Conservation (phyloP, 1,284 basidiomycete species). For the Kwoniella shivajii region DNA sequence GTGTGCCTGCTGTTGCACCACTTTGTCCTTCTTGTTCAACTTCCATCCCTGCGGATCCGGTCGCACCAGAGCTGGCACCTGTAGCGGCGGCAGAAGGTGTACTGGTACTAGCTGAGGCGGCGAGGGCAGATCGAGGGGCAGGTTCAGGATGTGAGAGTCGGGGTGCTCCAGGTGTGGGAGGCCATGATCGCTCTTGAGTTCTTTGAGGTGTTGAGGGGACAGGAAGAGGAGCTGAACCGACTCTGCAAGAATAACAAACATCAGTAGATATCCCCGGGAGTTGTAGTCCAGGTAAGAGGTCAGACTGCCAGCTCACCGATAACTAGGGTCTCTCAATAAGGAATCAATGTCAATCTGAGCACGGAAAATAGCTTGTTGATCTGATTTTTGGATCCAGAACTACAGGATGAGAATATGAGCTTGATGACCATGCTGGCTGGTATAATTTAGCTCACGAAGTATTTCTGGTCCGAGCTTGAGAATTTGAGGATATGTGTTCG, state of each 20-base stretch:
- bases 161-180: slow-evolving; percentile 36
- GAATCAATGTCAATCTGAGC: slow-evolving; percentile 47
- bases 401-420: slow-evolving; percentile 8
- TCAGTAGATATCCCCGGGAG: no score
- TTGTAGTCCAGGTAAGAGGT: no score
- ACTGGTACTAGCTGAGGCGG: not conserved
- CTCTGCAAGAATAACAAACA: slow-evolving; percentile 13
- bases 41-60: slow-evolving; percentile 4
- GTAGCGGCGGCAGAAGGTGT: slow-evolving; percentile 6
- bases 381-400: slow-evolving; percentile 53
- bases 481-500: slow-evolving; percentile 52
- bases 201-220: slow-evolving; percentile 16
- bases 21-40: slow-evolving; percentile 1
- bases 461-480: slow-evolving; percentile 46
- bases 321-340: slow-evolving; percentile 46
- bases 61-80: slow-evolving; percentile 7
- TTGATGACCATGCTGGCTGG: not conserved
- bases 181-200: slow-evolving; percentile 23
- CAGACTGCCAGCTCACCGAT: slow-evolving; percentile 27
- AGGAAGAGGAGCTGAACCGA: slow-evolving; percentile 26
- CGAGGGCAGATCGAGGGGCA: slow-evolving; percentile 16
- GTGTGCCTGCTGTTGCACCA: not conserved
- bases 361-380: slow-evolving; percentile 33
- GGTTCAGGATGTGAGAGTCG: slow-evolving; percentile 29
- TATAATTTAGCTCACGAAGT: slow-evolving; percentile 43